phyloP scores from a whole-genome alignment of 331 rosid genomes.

The Ulmus americana region DNA sequence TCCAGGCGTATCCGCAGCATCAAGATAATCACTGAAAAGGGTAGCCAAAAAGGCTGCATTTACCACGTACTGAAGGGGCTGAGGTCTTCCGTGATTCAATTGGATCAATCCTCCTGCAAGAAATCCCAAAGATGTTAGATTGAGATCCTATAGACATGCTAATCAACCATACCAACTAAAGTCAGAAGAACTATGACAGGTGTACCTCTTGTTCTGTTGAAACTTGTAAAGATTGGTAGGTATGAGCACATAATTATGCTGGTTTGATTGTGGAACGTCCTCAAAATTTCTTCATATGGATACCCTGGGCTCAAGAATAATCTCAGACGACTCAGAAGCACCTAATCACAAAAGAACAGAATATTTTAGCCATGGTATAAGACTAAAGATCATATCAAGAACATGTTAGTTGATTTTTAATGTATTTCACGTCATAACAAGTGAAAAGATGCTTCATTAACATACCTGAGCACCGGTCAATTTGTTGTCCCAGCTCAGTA shows the following conservation, averaged over 20 bases:
- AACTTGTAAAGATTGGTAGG: constrained; percentile 75
- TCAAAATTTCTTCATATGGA: constrained; percentile 90
- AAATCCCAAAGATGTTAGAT: constrained; percentile 19
- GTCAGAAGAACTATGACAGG: constrained; percentile 8
- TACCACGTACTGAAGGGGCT: constrained; percentile 91
- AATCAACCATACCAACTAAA: constrained; percentile 18
- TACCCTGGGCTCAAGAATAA: constrained; percentile 98
- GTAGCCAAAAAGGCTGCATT: constrained; percentile 98
- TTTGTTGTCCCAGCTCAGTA: constrained; percentile 96
- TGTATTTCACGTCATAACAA: no score
- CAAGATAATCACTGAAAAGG: constrained; percentile 87
- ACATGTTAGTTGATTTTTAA: no score
- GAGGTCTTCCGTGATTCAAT: constrained; percentile 90
- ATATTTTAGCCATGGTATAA: not conserved
- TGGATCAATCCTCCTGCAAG: constrained; percentile 83
- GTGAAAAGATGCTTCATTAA: constrained; percentile 2
- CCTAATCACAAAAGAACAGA: constrained; percentile 35
- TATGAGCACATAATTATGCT: constrained; percentile 90
- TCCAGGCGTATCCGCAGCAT: constrained; percentile 98
- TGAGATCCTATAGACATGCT: constrained; percentile 8
- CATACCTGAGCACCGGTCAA: constrained; percentile 97
- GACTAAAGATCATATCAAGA: no score
- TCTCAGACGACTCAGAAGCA: constrained; percentile 90
- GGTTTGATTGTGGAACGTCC: constrained; percentile 92
- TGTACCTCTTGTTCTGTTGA: constrained; percentile 89